Conservation (phyloP, 1,139 yeast species). For the Sugiyamaella novakii region DNA sequence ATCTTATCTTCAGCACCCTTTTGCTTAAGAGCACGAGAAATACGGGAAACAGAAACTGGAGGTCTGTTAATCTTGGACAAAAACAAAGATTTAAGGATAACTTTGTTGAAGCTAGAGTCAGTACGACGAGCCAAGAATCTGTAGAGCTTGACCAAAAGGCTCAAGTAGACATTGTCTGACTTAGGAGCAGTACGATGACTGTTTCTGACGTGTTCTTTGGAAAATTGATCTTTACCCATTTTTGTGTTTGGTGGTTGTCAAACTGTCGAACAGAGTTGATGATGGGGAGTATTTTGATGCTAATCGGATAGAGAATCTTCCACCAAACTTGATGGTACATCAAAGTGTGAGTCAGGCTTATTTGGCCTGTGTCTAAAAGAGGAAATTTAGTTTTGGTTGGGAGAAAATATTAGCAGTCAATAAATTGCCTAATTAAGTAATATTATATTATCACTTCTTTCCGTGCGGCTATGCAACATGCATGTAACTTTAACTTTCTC, state of each 20-base stretch:
- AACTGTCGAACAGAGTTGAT: conserved; percentile 16
- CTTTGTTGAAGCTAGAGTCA: conserved; percentile 96
- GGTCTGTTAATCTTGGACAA: conserved; percentile 99
- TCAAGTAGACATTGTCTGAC: conserved; percentile 98
- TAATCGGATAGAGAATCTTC: conserved; percentile 8
- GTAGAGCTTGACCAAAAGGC: conserved; percentile 95
- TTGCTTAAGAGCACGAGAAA: conserved; percentile 78
- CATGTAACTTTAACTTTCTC: too few species aligned
- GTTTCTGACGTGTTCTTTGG: conserved; percentile 93
- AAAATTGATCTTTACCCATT: conserved; percentile 98
- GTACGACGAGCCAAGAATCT: conserved; percentile 99
- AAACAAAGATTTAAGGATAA: conserved; percentile 90
- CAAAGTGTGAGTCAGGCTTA: conserved; percentile 7
- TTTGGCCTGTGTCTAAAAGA: conserved; percentile 3
- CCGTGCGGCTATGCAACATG: not conserved
- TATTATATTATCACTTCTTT: not conserved
- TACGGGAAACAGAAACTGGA: conserved; percentile 95
- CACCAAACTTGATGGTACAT: not conserved
- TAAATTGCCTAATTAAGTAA: conserved; percentile 3
- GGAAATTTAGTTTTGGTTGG: not conserved
- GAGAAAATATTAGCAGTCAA: not conserved
- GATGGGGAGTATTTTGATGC: conserved; percentile 4
- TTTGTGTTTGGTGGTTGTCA: conserved; percentile 20
- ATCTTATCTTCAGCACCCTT: conserved; percentile 89
- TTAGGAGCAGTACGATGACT: conserved; percentile 99